Percentiles rank a stretch among this genome's conserved stretches.
Evolutionary conservation across 2,329 filamentous ascomycete genomes (phyloP).

Genomic region (Zopfia rhizophila): DNA sequence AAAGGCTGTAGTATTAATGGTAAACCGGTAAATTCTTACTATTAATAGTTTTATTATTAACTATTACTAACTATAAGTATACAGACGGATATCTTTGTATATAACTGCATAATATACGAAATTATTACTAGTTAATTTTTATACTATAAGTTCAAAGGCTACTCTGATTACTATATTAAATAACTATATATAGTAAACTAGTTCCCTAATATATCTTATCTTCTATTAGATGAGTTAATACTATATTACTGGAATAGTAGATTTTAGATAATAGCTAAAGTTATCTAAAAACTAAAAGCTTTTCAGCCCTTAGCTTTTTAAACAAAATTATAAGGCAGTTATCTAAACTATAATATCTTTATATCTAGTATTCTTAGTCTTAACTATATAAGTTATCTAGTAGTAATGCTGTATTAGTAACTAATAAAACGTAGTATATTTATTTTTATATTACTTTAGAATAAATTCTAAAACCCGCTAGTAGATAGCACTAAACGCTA

Average conservation of each 20-base stretch:
- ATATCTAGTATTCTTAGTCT: too few species aligned
- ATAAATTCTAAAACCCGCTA: too few species aligned
- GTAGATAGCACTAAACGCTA: conserved; percentile 14
- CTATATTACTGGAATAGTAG: conserved; percentile 19
- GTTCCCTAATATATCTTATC: conserved; percentile 18
- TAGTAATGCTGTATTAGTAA: too few species aligned
- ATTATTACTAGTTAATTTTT: conserved; percentile 17
- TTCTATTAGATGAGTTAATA: conserved; percentile 16
- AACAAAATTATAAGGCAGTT: too few species aligned
- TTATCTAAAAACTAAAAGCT: conserved; percentile 17
- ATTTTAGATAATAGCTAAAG: conserved; percentile 18
- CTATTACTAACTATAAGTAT: conserved; percentile 16
- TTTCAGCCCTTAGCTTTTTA: too few species aligned
- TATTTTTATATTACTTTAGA: too few species aligned
- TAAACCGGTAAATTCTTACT: conserved; percentile 23
- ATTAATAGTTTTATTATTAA: conserved; percentile 26
- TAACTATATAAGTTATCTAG: too few species aligned
- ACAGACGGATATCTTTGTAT: conserved; percentile 27
- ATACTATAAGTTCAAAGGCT: conserved; percentile 15
- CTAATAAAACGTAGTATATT: too few species aligned
- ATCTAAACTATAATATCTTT: too few species aligned
- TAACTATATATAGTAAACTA: conserved; percentile 20
- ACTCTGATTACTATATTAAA: conserved; percentile 14
- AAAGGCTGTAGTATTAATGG: conserved; percentile 25
- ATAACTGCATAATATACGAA: conserved; percentile 24